phyloP scores from a whole-genome alignment of 1,139 yeast species.

The Yamadazyma sp. region DNA sequence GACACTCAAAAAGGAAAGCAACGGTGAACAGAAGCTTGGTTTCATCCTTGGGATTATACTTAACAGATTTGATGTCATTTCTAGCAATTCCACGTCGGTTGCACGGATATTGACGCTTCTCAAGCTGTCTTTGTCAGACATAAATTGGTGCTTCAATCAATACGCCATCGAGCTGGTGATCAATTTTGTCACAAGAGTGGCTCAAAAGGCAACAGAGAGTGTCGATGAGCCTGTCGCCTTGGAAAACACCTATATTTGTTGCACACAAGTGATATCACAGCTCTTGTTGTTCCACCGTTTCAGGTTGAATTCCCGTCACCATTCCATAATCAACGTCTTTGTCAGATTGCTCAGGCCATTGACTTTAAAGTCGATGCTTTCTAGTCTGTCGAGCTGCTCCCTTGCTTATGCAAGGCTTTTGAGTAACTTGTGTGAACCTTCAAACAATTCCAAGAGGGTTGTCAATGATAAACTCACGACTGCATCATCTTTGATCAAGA shows the following conservation, averaged over 20 bases:
- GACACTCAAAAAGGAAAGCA: slow-evolving; percentile 8
- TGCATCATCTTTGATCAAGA: slow-evolving; percentile 53
- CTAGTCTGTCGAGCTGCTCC: slow-evolving; percentile 3
- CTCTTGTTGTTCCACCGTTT: slow-evolving; percentile 67
- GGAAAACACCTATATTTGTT: slow-evolving; percentile 24
- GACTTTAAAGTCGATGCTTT: slow-evolving; percentile 22
- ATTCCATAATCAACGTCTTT: slow-evolving; percentile 53
- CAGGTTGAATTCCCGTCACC: slow-evolving; percentile 72
- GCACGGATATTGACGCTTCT: slow-evolving; percentile 2
- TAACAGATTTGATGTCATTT: not conserved
- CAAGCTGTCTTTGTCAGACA: slow-evolving; percentile 43
- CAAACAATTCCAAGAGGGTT: slow-evolving; percentile 17
- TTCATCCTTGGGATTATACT: slow-evolving; percentile 7
- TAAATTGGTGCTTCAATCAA: slow-evolving; percentile 66
- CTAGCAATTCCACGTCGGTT: not conserved
- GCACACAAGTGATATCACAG: slow-evolving; percentile 51
- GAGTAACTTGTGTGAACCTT: slow-evolving; percentile 73
- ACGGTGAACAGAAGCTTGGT: slow-evolving; percentile 6
- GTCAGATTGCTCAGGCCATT: slow-evolving; percentile 49
- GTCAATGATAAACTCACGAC: slow-evolving; percentile 47
- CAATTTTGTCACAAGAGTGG: slow-evolving; percentile 30
- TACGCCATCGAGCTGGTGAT: slow-evolving; percentile 59
- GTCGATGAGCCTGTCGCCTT: slow-evolving; percentile 2
- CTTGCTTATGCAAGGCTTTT: slow-evolving; percentile 57
- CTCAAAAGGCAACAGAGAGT: slow-evolving; percentile 7